A percentile compares a stretch with the other conserved stretches of the same genome.
phyloP scores from a whole-genome alignment of 192 early-diverging fungal genomes.

The Phlyctochytrium arcticum region DNA sequence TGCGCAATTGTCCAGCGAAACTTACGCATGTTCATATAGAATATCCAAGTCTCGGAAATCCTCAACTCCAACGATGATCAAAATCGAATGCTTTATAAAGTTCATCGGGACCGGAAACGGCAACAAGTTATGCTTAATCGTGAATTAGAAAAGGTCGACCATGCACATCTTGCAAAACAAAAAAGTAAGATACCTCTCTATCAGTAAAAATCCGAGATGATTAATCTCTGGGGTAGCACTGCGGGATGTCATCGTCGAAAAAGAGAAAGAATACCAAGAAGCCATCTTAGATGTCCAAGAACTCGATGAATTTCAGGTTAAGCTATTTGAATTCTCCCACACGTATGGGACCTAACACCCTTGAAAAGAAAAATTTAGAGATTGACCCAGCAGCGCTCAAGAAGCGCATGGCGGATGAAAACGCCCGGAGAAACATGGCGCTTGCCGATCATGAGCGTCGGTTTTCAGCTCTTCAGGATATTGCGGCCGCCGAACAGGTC shows the following conservation, averaged over 20 bases:
- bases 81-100: background rate
- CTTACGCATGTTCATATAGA: background rate
- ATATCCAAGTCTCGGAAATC: slow-evolving; percentile 1
- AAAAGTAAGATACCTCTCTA: too few species aligned
- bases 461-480: background rate
- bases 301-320: background rate
- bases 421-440: background rate
- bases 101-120: background rate
- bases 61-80: background rate
- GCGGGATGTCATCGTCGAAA: too few species aligned
- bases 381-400: background rate
- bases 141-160: background rate
- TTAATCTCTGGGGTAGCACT: too few species aligned
- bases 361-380: background rate
- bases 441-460: background rate
- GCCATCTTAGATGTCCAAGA: background rate
- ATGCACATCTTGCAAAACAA: too few species aligned
- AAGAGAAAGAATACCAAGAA: background rate
- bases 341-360: background rate
- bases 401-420: background rate
- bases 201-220: too few species aligned
- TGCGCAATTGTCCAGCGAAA: too few species aligned
- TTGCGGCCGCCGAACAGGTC: background rate
- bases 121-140: background rate
- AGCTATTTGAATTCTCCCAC: background rate